These are phyloP conservation scores for Corymbia maculata DNA, from an alignment of 345 rosid genomes.

Conservation along the genomic window DNA sequence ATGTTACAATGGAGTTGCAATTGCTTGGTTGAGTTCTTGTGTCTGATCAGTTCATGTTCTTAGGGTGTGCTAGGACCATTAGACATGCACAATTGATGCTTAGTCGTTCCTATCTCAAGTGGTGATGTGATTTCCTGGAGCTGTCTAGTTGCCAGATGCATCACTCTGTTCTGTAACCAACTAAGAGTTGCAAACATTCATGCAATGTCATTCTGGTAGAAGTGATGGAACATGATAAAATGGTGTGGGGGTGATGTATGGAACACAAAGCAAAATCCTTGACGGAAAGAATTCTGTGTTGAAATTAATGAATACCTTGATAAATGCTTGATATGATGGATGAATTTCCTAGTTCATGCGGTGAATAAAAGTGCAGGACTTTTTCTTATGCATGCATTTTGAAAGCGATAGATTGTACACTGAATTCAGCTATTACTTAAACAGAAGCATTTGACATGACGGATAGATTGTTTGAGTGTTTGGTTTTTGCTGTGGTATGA, in stretches of 20 bases:
- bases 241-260: neutral
- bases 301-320: neutral
- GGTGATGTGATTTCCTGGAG: neutral
- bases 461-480: neutral
- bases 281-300: neutral
- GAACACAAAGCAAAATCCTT: neutral
- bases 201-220: neutral
- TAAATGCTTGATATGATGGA: neutral
- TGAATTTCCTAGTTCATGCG: neutral
- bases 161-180: neutral
- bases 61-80: neutral
- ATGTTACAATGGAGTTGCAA: neutral
- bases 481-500: neutral
- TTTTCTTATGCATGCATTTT: neutral
- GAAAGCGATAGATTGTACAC: neutral
- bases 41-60: neutral
- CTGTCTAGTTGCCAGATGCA: neutral
- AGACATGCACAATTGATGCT: neutral
- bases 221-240: neutral
- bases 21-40: neutral
- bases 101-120: neutral
- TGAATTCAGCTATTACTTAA: neutral
- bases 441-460: neutral
- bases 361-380: neutral
- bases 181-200: neutral